Conservation (phyloP, 148 eudicot species). For the Pouteria glomerata region DNA sequence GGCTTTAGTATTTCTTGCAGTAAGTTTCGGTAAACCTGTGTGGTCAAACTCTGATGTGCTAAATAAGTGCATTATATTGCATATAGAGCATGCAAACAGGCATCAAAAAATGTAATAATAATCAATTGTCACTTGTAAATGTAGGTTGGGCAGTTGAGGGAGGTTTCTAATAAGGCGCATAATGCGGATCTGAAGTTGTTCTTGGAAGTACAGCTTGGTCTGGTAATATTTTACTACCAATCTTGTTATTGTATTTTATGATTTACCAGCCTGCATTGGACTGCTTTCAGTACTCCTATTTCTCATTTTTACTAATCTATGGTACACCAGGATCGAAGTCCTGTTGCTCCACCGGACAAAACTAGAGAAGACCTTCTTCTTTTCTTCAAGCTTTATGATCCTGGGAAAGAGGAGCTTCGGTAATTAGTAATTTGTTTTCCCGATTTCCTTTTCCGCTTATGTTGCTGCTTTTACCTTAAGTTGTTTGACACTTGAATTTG, state of each 20-base stretch:
- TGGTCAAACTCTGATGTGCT: background rate
- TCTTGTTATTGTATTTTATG: background rate
- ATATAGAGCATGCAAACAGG: background rate
- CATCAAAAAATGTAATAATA: background rate
- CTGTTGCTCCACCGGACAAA: conserved; percentile 58
- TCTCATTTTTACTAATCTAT: background rate
- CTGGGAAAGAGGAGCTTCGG: conserved; percentile 79
- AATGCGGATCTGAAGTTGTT: conserved; percentile 76
- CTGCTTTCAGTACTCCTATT: background rate
- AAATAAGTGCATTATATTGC: background rate
- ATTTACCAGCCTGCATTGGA: background rate
- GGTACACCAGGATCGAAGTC: conserved; percentile 47
- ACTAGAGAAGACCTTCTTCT: conserved; percentile 76
- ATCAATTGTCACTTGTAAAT: background rate
- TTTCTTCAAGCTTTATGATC: conserved; percentile 89
- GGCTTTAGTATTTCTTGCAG: background rate
- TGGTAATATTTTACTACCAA: conserved; percentile 31
- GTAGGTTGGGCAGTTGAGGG: conserved; percentile 82
- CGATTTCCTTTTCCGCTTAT: background rate
- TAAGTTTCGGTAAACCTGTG: background rate
- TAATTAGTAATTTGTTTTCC: conserved; percentile 16
- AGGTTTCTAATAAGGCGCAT: conserved; percentile 46
- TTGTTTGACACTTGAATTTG: conserved; percentile 3
- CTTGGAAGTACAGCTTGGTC: conserved; percentile 66
- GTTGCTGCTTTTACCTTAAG: conserved; percentile 1